Conservation (phyloP, 345 rosid species). For the Eucalyptus cloeziana region DNA sequence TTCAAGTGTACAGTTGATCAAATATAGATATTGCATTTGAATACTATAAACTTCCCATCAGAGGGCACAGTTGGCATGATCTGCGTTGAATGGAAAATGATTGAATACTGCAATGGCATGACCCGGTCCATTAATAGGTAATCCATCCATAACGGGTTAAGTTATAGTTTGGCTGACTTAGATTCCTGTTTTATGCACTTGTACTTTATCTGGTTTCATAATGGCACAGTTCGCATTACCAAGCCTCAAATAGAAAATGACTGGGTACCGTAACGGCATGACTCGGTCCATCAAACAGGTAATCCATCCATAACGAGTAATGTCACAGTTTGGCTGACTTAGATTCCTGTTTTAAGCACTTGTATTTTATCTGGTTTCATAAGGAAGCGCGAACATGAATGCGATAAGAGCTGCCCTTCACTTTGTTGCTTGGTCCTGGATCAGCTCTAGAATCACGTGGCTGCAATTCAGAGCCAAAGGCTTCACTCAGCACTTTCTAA, state of each 20-base stretch:
- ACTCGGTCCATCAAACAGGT: background rate
- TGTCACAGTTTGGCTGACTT: background rate
- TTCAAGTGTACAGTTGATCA: background rate
- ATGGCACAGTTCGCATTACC: background rate
- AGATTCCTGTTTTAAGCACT: background rate
- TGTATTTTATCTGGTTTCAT: background rate
- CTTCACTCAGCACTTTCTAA: background rate
- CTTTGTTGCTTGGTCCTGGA: background rate
- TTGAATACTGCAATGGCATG: background rate
- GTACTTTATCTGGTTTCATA: background rate
- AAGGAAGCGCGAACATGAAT: background rate
- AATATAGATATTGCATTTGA: background rate
- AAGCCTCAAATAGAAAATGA: background rate
- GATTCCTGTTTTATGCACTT: background rate
- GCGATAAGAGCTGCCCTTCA: background rate
- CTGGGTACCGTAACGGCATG: background rate
- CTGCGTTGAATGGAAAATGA: background rate
- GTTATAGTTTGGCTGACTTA: background rate
- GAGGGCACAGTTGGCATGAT: background rate
- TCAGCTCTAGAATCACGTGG: background rate
- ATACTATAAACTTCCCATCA: background rate
- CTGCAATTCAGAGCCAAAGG: background rate
- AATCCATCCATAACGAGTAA: background rate
- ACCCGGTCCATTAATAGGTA: background rate
- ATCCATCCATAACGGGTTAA: background rate